Percentiles rank a stretch among this genome's conserved stretches.
These are phyloP conservation scores for Chalaropsis ovoidea DNA, from an alignment of 2,329 filamentous ascomycete species.

Conservation along the genomic window DNA sequence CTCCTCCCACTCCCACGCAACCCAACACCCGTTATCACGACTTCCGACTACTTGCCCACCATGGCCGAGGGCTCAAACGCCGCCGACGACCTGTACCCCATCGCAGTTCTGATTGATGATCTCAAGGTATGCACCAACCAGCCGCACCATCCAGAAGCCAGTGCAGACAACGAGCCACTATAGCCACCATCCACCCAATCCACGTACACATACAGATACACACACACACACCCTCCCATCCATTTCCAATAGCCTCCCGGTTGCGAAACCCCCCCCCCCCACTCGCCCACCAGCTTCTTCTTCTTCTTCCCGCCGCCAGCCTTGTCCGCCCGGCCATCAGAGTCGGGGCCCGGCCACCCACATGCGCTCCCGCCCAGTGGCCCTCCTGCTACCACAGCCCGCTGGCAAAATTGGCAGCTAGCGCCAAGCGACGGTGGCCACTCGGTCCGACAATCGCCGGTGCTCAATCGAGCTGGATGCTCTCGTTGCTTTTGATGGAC, in stretches of 20 bases:
- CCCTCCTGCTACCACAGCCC: neutral
- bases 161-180: neutral
- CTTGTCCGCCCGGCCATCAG: too few species aligned
- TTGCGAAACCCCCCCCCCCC: too few species aligned
- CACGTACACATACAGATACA: neutral
- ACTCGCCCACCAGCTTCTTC: too few species aligned
- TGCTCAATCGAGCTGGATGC: neutral
- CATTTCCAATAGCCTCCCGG: too few species aligned
- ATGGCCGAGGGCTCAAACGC: conserved; percentile 86
- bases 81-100: conserved; percentile 98
- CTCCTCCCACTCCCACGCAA: conserved; percentile 8
- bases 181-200: neutral
- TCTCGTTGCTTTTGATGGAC: neutral
- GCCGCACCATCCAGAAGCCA: neutral
- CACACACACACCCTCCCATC: too few species aligned
- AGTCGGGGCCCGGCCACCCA: neutral
- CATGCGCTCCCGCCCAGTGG: neutral
- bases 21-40: conserved; percentile 11
- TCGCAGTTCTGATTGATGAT: conserved; percentile 98
- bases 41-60: conserved; percentile 33
- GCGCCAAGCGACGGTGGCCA: neutral
- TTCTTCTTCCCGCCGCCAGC: too few species aligned
- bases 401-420: neutral
- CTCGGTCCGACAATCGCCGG: neutral
- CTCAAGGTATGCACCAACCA: conserved; percentile 62